Base-by-base conservation (phyloP, 1,284 basidiomycete species). In the Apiotrichum siamense region DNA sequence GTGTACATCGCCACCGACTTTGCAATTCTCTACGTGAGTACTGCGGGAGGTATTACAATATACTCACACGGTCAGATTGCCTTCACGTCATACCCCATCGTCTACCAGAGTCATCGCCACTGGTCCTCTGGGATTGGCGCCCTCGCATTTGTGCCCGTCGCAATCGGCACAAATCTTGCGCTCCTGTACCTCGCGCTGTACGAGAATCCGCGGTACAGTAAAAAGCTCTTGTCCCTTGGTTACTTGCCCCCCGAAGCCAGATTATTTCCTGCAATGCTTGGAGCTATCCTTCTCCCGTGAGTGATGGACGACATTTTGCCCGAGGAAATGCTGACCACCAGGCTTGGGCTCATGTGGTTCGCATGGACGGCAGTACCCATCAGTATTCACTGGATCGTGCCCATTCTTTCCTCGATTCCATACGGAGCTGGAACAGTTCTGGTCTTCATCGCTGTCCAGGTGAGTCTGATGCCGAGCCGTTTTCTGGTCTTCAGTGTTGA, bases 131-230 rank as follows among this genome's bases (percentile, higher is more conserved):
- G 82, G 2, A 61, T 81, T 57, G 77, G 77, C 5, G 83, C 83
- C 1, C 76, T 84, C 5, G 79, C 81, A 0, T 84, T 85, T 65
- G 74, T 84, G 21, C 82, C 82, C 12, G 76, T 85, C 36, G 81
- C 83, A 0, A 55, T 82, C 13, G 83, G 81, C 0, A 77, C 81
- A 7, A 71, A 75, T 21, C 67, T 80, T 4, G 79, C 81, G n/a
- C 78, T 81, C 2, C 66, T 80, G 17, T 80, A 82, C 61, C 82
- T 83, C 61, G 75, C 74, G 31, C 47, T 63, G n/a, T 48, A 53
- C 47, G 58, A 57, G 9, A 65, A 65, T 43, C 56, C 62, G 0
- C 32, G 50, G 2, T 66, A 66, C 44, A 38, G 58, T 5, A 46
- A 43, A 12, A 50, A 49, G 20, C 45, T 64, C 29, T 39, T 50